A percentile compares a stretch with the other conserved stretches of the same genome.
phyloP scores from a whole-genome alignment of 805 yeast genomes.

The Schwanniomyces occidentalis region DNA sequence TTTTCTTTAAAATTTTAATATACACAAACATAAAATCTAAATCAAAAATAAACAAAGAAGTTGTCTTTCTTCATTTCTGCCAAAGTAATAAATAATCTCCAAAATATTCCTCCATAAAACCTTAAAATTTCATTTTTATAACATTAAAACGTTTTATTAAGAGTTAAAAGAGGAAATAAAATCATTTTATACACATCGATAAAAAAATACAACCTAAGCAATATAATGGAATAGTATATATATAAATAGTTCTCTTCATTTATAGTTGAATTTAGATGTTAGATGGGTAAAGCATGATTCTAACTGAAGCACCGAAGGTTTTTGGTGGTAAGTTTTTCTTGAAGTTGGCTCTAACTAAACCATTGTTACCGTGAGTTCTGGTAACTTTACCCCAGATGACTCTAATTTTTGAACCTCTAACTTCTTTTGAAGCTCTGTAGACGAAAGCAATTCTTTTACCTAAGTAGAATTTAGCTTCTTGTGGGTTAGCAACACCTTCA shows the following conservation, averaged over 20 bases:
- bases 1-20: too few species aligned
- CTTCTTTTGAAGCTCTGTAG: constrained; percentile 97
- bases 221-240: constrained; percentile 8
- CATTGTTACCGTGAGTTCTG: constrained; percentile 98
- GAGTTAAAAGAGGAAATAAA: constrained; percentile 7
- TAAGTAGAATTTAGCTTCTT: constrained; percentile 98
- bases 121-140: too few species aligned
- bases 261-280: constrained; percentile 72
- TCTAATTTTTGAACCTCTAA: constrained; percentile 98
- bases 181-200: constrained; percentile 10
- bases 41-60: too few species aligned
- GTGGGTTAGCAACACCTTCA: constrained; percentile 90
- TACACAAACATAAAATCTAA: too few species aligned
- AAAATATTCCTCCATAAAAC: too few species aligned
- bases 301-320: constrained; percentile 99
- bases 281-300: constrained; percentile 99
- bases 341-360: constrained; percentile 98
- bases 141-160: constrained; percentile 10
- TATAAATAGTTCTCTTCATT: constrained; percentile 5
- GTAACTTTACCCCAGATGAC: constrained; percentile 99
- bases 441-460: constrained; percentile 99
- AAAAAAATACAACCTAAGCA: constrained; percentile 8
- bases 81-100: too few species aligned
- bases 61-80: too few species aligned
- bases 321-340: constrained; percentile 98